Evolutionary conservation across 176 grass and related monocot species (phyloP), one percentile per base, ranked within the genome.

Genomic region (Raddia distichophylla): DNA sequence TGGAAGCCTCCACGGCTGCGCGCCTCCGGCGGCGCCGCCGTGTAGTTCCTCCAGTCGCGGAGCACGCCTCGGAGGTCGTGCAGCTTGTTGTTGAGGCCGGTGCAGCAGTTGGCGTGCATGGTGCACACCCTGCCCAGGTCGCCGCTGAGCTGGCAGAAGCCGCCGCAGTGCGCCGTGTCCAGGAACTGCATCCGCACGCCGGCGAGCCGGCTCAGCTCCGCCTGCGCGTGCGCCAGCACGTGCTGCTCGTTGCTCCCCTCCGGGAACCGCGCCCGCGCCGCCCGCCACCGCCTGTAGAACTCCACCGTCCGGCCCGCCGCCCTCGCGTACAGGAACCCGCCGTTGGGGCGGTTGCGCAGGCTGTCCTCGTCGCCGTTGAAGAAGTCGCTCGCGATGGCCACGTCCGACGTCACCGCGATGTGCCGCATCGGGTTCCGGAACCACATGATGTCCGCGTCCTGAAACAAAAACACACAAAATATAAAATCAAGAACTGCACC

Each of bases 381-480:
- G 77, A 53, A 80, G 72, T 94, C 94, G 67, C 87, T 87, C 8
- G 92, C 80, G 58, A 92, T 85, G 11, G 90, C 86, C 10, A 97
- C 50, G 82, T 97, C 86, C n/a, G 89, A 86, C 40, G 92, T 90
- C 52, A 89, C 67, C n/a, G 83, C 83, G 48, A 97, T 92, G 80
- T 89, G 87, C 63, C 87, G 85, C 54, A 92, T 70, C 10, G 92
- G 94, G 74, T 97, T 78, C 75, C 94, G 82, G 74, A 97, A 87
- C 94, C 94, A 94, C 83, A 97, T 72, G 57, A 97, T 85, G 76
- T 97, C 94, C 12, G 84, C 69, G 83, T 97, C 94, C 93, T 97
- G 88, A 5, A 54, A 69, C 8, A 46, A 65, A 64, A 42, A 27
- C 27, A 27, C 27, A 27, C 27, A 27, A 27, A 27, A 27, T 0